These are phyloP conservation scores for Xylaria sp. DNA, from an alignment of 2,329 filamentous ascomycete species.

Conservation along the genomic window DNA sequence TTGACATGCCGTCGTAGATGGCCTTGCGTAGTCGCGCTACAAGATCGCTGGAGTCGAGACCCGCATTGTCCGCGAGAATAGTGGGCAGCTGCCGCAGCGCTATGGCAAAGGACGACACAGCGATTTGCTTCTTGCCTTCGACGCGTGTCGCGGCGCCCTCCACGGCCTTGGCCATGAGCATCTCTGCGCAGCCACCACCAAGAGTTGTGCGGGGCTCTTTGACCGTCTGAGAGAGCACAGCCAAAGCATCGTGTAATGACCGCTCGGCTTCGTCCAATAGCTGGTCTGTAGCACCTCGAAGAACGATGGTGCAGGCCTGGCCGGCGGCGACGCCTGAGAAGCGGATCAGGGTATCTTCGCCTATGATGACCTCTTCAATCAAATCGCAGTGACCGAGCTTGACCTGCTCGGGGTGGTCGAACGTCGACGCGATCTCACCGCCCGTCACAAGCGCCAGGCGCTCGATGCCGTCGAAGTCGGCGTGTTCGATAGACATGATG, in stretches of 20 bases:
- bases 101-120: constrained; percentile 87
- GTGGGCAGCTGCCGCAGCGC: constrained; percentile 94
- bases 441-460: constrained; percentile 93
- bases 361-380: constrained; percentile 98
- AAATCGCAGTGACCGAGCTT: constrained; percentile 95
- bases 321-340: constrained; percentile 96
- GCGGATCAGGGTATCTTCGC: constrained; percentile 96
- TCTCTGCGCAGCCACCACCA: constrained; percentile 95
- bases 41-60: constrained; percentile 93
- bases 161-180: constrained; percentile 99
- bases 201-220: constrained; percentile 93
- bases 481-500: constrained; percentile 98
- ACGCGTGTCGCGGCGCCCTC: constrained; percentile 93
- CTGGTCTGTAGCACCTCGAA: constrained; percentile 96
- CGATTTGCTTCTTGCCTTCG: constrained; percentile 95
- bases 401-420: constrained; percentile 96
- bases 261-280: constrained; percentile 96
- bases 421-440: constrained; percentile 96
- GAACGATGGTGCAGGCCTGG: constrained; percentile 94
- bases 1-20: constrained; percentile 94
- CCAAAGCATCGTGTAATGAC: constrained; percentile 93
- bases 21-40: constrained; percentile 91
- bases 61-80: constrained; percentile 96
- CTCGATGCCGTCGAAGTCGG: constrained; percentile 98
- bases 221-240: constrained; percentile 95